Percentiles rank a stretch among this genome's conserved stretches.
Conservation (phyloP, 495 filamentous ascomycete genomes). For the Hypoxylon cercidicola region DNA sequence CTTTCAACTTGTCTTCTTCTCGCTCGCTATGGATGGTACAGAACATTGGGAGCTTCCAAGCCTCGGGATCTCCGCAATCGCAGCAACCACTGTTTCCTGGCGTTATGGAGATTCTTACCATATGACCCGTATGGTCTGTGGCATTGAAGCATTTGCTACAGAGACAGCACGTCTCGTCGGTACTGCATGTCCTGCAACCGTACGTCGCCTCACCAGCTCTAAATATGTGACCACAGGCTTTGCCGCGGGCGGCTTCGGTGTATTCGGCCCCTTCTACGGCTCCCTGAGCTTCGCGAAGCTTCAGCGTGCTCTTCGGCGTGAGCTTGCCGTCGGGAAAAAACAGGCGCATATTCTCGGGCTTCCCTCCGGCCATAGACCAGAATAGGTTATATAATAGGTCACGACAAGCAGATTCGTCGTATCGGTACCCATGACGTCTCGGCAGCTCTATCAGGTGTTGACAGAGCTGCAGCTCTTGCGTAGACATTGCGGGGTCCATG, state of each 20-base stretch:
- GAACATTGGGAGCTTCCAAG: conserved; percentile 86
- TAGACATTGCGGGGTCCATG: conserved; percentile 65
- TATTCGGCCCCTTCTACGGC: conserved; percentile 94
- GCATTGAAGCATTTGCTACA: conserved; percentile 93
- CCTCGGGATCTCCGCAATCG: conserved; percentile 94
- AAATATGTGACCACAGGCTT: conserved; percentile 98
- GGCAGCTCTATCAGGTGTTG: conserved; percentile 78
- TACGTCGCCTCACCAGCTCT: conserved; percentile 91
- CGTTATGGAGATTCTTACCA: conserved; percentile 85
- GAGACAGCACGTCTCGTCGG: conserved; percentile 86
- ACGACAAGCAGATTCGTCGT: conserved; percentile 71
- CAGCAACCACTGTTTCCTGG: conserved; percentile 94
- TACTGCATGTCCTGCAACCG: conserved; percentile 89
- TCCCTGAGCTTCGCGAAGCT: conserved; percentile 86
- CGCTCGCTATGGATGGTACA: conserved; percentile 90
- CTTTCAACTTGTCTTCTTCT: conserved; percentile 64
- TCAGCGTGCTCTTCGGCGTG: conserved; percentile 70
- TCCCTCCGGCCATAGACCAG: conserved; percentile 80
- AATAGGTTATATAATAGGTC: conserved; percentile 83
- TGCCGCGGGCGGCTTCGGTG: conserved; percentile 88
- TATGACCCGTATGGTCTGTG: conserved; percentile 94
- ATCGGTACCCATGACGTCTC: conserved; percentile 72
- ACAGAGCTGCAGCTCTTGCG: conserved; percentile 83
- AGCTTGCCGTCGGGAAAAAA: conserved; percentile 81
- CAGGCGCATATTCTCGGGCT: conserved; percentile 73